Evolutionary conservation across 345 rosid species (phyloP), one percentile per base, ranked within the genome.

Genomic region (Carallia brachiata): DNA sequence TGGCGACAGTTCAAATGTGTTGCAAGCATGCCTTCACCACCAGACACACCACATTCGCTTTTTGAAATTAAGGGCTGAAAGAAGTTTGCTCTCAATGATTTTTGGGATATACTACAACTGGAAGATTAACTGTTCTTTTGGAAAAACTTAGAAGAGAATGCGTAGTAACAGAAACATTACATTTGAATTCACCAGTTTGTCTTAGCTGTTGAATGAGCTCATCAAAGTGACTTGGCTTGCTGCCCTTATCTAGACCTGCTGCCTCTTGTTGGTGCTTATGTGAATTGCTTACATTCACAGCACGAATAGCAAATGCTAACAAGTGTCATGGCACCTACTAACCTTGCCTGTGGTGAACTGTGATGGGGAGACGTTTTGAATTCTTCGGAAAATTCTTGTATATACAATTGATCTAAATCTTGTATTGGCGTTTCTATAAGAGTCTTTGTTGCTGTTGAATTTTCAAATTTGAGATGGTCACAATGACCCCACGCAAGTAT

Each of bases 1-100:
- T 79, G 32, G 57, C 23, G 65, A 62, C 88, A 89, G 94, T 92
- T 90, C 81, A 90, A 88, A 72, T 76, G 77, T 59, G 97, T 90
- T 3, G 86, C 96, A 16, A 79, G 62, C 9, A 60, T 79, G 81
- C 84, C 89, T 44, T 74, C 83, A 39, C 83, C 89, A 28, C 89
- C 88, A n/a, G 88, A 85, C 77, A 78, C 88, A 44, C 90, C 92
- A 6, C 61, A 68, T 68, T 60, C 71, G 8, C 78, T 47, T 77
- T 90, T 87, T 55, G 88, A 83, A 72, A 71, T 82, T 73, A 31
- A 55, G 72, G 75, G 54, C 44, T 70, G 72, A 65, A 57, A 61
- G 67, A 56, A 23, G 3, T 56, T 3, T 15, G 12, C 15, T 9
- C 59, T 27, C 31, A 5, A 32, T 4, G 30, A 12, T 40, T 40